Base-by-base conservation (phyloP, 2,329 filamentous ascomycete genomes). In the Aspergillus versicolor region DNA sequence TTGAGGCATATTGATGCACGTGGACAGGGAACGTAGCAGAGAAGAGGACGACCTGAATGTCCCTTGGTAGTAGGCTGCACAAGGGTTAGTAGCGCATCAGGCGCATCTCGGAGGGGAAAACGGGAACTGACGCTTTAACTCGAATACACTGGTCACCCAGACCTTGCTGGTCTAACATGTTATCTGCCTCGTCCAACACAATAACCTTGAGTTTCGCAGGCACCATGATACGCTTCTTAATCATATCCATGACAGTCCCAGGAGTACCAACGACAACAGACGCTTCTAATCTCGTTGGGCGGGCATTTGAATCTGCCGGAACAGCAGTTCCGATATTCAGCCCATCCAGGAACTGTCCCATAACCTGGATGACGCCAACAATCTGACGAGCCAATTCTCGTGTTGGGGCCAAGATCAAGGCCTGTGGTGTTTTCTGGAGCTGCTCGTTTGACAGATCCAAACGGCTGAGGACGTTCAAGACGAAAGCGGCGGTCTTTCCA, bases 91-190 rank as follows among this genome's bases (percentile, higher is more conserved):
- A 48, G 13, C 5, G 13, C 12, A 12, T 17, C 56, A 44, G 40
- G 27, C 2, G 27, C 3, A 9, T 7, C 15, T 12, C 8, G n/a
- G n/a, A 19, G 22, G 7, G 38, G 5, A 2, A 54, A 2, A n/a
- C 3, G 19, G 19, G 17, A n/a, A 78, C 86, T 68, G 77, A 94
- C 91, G 77, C 76, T 80, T 95, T 96, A 66, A 97, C 91, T 64
- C 92, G 87, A 66, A 92, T 84, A 75, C 93, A 97, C 77, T 99
- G 94, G 58, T 97, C 94, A 52, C 94, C 94, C 54, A 99, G 82
- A 51, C 94, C 93, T 76, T 96, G 91, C 75, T 93, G 89, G 70
- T 97, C 94, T 59, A 99, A 80, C 94, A 99, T 99, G 78, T 97
- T 97, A 78, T 99, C 94, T 56, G 94, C 94, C 79, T 99, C 94